A percentile compares a stretch with the other conserved stretches of the same genome.
Evolutionary conservation across 1,284 basidiomycete species (phyloP).

Genomic region (Golubevia pallescens): DNA sequence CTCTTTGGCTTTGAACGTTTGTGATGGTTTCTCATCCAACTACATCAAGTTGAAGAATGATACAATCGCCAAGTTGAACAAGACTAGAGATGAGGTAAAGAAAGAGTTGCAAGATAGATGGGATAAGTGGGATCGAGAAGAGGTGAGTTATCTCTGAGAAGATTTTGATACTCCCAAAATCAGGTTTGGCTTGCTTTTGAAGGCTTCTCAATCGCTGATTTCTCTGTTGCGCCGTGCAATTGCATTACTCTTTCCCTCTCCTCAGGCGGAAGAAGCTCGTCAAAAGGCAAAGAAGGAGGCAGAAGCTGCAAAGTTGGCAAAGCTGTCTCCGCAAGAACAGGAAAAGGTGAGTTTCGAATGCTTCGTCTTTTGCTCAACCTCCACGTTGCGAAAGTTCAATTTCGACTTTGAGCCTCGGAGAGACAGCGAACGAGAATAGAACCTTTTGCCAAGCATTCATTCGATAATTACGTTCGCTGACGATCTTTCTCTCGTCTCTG

Average conservation of each 20-base stretch:
- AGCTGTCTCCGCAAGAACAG: constrained; percentile 54
- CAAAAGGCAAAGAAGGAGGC: constrained; percentile 47
- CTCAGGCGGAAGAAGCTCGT: constrained; percentile 34
- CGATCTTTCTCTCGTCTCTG: no score
- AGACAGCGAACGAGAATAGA: no score
- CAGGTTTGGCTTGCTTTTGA: no score
- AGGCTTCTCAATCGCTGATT: no score
- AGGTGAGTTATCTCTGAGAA: background rate
- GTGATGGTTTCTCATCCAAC: constrained; percentile 38
- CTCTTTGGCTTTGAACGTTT: constrained; percentile 42
- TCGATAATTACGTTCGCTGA: no score
- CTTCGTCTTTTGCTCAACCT: no score
- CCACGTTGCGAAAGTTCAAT: no score
- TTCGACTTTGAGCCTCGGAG: no score
- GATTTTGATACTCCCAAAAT: no score
- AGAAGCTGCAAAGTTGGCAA: constrained; percentile 50
- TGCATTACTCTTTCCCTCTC: no score
- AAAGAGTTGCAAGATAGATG: constrained; percentile 33
- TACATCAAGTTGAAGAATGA: constrained; percentile 31
- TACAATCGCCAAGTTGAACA: constrained; percentile 36
- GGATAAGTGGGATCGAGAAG: constrained; percentile 33
- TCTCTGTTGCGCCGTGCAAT: no score
- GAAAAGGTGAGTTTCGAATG: constrained; percentile 17
- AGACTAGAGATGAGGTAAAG: constrained; percentile 44
- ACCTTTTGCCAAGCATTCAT: no score